phyloP scores from a whole-genome alignment of 148 eudicot genomes.

The Simmondsia chinensis region DNA sequence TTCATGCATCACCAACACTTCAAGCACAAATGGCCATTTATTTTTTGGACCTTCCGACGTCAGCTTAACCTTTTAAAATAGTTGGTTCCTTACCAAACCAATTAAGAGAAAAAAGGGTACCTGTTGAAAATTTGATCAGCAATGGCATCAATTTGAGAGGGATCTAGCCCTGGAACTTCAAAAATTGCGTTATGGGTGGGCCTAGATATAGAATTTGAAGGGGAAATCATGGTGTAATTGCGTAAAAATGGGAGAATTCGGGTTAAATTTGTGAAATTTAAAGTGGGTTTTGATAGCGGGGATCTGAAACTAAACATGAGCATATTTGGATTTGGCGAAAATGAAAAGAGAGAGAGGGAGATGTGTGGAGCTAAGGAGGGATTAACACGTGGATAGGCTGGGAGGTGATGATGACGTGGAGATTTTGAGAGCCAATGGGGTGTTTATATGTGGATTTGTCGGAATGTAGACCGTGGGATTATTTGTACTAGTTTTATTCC shows the following conservation, averaged over 20 bases:
- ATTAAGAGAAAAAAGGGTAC: slow-evolving; percentile 21
- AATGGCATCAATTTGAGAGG: slow-evolving; percentile 34
- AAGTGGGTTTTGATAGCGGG: slow-evolving; percentile 17
- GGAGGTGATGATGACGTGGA: slow-evolving; percentile 17
- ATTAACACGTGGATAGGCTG: slow-evolving; percentile 17
- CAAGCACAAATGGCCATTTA: no score
- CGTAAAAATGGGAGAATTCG: not conserved
- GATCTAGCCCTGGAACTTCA: slow-evolving; percentile 36
- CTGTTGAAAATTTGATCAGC: slow-evolving; percentile 42
- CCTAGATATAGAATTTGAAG: slow-evolving; percentile 7
- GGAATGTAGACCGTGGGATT: no score
- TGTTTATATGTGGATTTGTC: no score
- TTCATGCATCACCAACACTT: no score
- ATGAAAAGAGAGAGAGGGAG: slow-evolving; percentile 2
- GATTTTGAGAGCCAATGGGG: no score
- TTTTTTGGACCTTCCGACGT: no score
- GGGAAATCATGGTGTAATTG: slow-evolving; percentile 6
- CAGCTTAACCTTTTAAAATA: no score
- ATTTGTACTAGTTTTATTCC: no score
- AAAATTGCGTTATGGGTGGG: not conserved
- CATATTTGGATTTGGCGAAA: no score
- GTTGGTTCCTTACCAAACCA: no score
- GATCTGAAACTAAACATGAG: no score
- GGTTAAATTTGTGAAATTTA: slow-evolving; percentile 1
- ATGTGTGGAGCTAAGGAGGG: not conserved